Percentiles rank a stretch among this genome's conserved stretches.
These are phyloP conservation scores for Carnegiea gigantea DNA, from an alignment of 179 eudicot species.

Conservation along the genomic window DNA sequence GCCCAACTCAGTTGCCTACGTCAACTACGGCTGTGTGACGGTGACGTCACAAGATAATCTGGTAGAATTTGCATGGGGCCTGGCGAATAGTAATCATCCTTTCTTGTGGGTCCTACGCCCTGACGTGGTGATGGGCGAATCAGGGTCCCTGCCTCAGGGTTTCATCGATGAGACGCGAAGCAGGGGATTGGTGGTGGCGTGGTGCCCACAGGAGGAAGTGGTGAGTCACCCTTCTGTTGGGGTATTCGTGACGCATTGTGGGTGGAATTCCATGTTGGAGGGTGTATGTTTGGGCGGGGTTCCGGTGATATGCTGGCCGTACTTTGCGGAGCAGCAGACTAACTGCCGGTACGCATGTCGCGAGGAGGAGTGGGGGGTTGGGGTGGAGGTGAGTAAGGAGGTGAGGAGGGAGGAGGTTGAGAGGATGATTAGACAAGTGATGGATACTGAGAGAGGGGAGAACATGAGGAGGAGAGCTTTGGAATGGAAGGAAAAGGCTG, in stretches of 20 bases:
- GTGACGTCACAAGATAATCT: conserved; percentile 22
- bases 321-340: conserved; percentile 41
- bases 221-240: conserved; percentile 10
- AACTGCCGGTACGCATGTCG: conserved; percentile 36
- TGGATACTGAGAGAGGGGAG: conserved; percentile 36
- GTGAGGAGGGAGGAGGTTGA: conserved; percentile 36
- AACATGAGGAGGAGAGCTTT: conserved; percentile 22
- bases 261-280: conserved; percentile 45
- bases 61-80: conserved; percentile 42
- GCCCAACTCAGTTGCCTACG: conserved; percentile 34
- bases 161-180: conserved; percentile 8
- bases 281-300: conserved; percentile 30
- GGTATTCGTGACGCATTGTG: conserved; percentile 18
- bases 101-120: conserved; percentile 46
- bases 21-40: conserved; percentile 39
- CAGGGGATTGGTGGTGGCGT: conserved; percentile 20
- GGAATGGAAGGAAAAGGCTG: conserved; percentile 35
- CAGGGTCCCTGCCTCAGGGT: neutral
- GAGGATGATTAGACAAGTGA: conserved; percentile 29
- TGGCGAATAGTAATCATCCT: conserved; percentile 35
- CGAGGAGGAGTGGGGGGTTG: conserved; percentile 35
- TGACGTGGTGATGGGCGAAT: conserved; percentile 29
- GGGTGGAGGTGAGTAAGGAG: conserved; percentile 36
- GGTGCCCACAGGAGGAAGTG: conserved; percentile 27
- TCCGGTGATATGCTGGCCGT: conserved; percentile 55